A percentile compares a stretch with the other conserved stretches of the same genome.
Conservation (phyloP, 2,329 filamentous ascomycete species). For the Colletotrichum agaves region DNA sequence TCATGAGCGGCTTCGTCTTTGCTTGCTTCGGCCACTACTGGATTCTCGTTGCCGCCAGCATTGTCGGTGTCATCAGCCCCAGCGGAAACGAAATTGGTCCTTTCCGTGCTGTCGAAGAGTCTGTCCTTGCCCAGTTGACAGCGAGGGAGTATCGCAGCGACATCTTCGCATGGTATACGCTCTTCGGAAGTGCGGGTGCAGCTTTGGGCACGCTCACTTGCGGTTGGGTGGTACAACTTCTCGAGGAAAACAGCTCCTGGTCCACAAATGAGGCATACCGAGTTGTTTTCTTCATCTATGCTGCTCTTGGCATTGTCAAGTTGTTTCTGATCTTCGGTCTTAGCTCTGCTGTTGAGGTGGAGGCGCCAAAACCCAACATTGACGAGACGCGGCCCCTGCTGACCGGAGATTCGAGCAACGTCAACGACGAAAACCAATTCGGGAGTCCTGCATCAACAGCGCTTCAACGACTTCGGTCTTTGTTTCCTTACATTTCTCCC, state of each 20-base stretch:
- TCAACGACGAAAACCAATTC: constrained; percentile 11
- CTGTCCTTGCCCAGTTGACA: constrained; percentile 67
- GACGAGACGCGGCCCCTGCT: constrained; percentile 9
- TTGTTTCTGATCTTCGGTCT: constrained; percentile 61
- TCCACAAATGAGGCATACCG: constrained; percentile 60
- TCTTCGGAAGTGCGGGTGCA: constrained; percentile 67
- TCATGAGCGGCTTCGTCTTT: constrained; percentile 65
- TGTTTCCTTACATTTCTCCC: constrained; percentile 34
- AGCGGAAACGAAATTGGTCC: constrained; percentile 73
- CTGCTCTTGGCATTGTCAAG: constrained; percentile 67
- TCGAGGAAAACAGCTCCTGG: constrained; percentile 58
- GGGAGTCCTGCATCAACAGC: not conserved
- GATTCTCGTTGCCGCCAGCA: constrained; percentile 65
- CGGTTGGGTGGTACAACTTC: constrained; percentile 67
- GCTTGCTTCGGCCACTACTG: constrained; percentile 64
- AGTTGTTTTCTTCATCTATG: constrained; percentile 67
- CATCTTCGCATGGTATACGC: constrained; percentile 71
- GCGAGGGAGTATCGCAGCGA: constrained; percentile 58
- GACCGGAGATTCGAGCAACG: not conserved
- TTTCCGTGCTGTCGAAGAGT: constrained; percentile 71
- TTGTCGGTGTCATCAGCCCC: constrained; percentile 70
- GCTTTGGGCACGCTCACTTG: constrained; percentile 68
- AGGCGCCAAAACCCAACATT: constrained; percentile 30
- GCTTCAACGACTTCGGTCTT: constrained; percentile 17
- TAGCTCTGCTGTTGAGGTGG: constrained; percentile 57